Conservation (phyloP, 176 grass and related monocot species). For the Tillandsia fasciculata region DNA sequence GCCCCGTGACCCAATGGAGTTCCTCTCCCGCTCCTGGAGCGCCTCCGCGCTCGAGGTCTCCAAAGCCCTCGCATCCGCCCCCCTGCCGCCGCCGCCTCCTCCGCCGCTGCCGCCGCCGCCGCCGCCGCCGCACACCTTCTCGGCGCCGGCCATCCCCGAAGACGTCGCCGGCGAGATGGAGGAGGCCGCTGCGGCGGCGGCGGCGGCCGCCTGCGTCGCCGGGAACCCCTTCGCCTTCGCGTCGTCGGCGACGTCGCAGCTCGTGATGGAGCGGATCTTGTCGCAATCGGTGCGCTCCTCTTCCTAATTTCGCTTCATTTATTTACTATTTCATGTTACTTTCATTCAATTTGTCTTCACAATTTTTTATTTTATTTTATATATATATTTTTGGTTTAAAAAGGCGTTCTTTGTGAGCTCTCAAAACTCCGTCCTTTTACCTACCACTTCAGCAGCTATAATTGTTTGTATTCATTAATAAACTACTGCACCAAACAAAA, state of each 20-base stretch:
- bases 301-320: background rate
- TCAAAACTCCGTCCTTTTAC: no score
- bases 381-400: no score
- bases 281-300: constrained; percentile 49
- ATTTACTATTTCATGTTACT: background rate
- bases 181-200: constrained; percentile 7
- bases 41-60: constrained; percentile 59
- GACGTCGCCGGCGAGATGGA: constrained; percentile 56
- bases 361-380: background rate
- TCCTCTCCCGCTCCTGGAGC: constrained; percentile 87
- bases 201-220: constrained; percentile 1
- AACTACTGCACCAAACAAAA: no score
- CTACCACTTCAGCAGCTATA: no score
- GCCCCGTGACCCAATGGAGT: constrained; percentile 65
- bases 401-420: background rate
- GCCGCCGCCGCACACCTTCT: background rate
- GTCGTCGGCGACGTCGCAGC: constrained; percentile 74
- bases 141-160: constrained; percentile 24
- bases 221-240: constrained; percentile 91
- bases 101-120: background rate
- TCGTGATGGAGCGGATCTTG: constrained; percentile 90
- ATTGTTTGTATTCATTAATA: no score
- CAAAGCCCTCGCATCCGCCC: constrained; percentile 25
- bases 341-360: background rate
- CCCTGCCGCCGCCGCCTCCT: background rate